Evolutionary conservation across 305 asterid genomes (phyloP).

Genomic region (Fraxinus greggii): DNA sequence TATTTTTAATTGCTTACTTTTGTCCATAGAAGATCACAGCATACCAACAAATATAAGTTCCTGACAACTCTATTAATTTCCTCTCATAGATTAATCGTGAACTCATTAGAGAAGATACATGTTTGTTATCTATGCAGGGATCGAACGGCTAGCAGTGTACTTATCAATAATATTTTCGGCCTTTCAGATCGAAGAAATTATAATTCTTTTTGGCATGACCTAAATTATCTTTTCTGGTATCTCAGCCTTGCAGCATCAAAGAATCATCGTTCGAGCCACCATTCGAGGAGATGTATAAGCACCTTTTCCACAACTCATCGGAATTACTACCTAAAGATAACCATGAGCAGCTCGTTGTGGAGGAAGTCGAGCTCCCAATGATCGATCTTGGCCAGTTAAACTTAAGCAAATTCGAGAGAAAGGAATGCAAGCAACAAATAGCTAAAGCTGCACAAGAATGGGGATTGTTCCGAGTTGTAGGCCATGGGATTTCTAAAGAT

Average conservation of each 20-base stretch:
- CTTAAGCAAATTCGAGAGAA: slow-evolving; percentile 39
- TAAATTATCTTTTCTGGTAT: background rate
- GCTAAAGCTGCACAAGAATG: slow-evolving; percentile 66
- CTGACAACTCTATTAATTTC: background rate
- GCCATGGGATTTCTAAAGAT: slow-evolving; percentile 61
- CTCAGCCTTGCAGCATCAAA: slow-evolving; percentile 44
- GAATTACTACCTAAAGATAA: background rate
- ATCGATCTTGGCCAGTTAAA: slow-evolving; percentile 53
- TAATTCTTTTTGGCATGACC: background rate
- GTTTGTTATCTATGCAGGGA: background rate
- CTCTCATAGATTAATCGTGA: background rate
- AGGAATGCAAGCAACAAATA: slow-evolving; percentile 52
- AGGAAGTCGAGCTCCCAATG: slow-evolving; percentile 65
- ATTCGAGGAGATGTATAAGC: slow-evolving; percentile 47
- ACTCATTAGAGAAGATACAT: background rate
- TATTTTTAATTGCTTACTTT: too few relatives aligned
- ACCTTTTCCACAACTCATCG: slow-evolving; percentile 25
- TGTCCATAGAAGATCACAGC: background rate
- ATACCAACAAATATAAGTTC: background rate
- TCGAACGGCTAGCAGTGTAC: background rate
- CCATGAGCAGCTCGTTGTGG: slow-evolving; percentile 26
- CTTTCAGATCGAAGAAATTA: background rate
- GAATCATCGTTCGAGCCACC: slow-evolving; percentile 75
- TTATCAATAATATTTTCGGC: too few relatives aligned
- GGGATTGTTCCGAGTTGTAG: slow-evolving; percentile 82